Conservation (phyloP, 2,329 filamentous ascomycete genomes). For the Botrytis pseudocinerea region DNA sequence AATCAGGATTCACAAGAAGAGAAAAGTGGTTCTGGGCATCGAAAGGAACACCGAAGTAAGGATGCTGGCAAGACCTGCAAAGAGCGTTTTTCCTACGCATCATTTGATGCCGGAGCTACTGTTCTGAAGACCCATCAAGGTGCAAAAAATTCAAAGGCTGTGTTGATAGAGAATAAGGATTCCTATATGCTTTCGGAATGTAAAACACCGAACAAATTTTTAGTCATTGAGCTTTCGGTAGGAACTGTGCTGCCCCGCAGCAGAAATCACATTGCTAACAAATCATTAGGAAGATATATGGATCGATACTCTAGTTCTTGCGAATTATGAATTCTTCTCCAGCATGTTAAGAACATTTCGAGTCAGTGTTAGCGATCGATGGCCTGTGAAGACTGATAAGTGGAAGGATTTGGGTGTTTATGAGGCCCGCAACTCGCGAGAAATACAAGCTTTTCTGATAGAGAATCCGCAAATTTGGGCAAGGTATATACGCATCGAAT, state of each 20-base stretch:
- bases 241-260: slow-evolving; percentile 56
- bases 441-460: slow-evolving; percentile 93
- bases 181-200: slow-evolving; percentile 98
- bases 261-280: slow-evolving; percentile 26
- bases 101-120: slow-evolving; percentile 93
- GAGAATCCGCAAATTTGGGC: slow-evolving; percentile 95
- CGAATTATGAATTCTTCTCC: slow-evolving; percentile 98
- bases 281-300: slow-evolving; percentile 56
- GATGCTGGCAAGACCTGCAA: slow-evolving; percentile 98
- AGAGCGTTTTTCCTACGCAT: slow-evolving; percentile 95
- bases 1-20: slow-evolving; percentile 36
- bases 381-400: slow-evolving; percentile 87
- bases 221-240: slow-evolving; percentile 84
- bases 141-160: slow-evolving; percentile 82
- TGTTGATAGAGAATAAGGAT: slow-evolving; percentile 96
- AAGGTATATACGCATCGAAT: slow-evolving; percentile 87
- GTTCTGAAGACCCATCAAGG: slow-evolving; percentile 86
- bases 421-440: slow-evolving; percentile 86
- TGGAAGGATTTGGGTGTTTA: slow-evolving; percentile 90
- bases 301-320: slow-evolving; percentile 93
- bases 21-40: slow-evolving; percentile 33
- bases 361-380: slow-evolving; percentile 90
- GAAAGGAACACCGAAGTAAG: slow-evolving; percentile 64
- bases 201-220: slow-evolving; percentile 81
- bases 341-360: slow-evolving; percentile 92